These are phyloP conservation scores for Fonsecaea pedrosoi DNA, from an alignment of 2,329 filamentous ascomycete species.

Conservation along the genomic window DNA sequence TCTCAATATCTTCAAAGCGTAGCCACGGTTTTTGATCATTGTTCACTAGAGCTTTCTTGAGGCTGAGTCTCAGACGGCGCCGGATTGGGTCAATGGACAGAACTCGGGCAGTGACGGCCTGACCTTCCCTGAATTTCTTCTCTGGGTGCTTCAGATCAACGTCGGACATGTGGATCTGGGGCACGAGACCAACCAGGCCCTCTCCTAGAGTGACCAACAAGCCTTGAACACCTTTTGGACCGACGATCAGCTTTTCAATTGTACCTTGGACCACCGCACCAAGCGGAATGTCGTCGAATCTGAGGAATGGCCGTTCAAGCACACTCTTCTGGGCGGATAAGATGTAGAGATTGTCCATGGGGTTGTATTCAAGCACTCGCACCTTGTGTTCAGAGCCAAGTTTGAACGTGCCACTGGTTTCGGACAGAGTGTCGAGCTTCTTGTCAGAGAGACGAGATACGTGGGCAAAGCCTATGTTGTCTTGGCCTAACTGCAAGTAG, in stretches of 20 bases:
- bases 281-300: slow-evolving; percentile 86
- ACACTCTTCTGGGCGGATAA: slow-evolving; percentile 82
- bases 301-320: slow-evolving; percentile 84
- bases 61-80: slow-evolving; percentile 80
- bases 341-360: slow-evolving; percentile 83
- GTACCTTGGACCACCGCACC: slow-evolving; percentile 81
- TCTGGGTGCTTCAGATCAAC: slow-evolving; percentile 88
- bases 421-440: slow-evolving; percentile 82
- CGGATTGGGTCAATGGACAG: slow-evolving; percentile 78
- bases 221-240: slow-evolving; percentile 77
- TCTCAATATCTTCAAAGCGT: slow-evolving; percentile 73
- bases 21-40: slow-evolving; percentile 82
- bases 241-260: slow-evolving; percentile 83
- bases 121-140: slow-evolving; percentile 90
- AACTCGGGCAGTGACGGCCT: slow-evolving; percentile 83
- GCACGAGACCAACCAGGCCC: slow-evolving; percentile 85
- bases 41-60: slow-evolving; percentile 95
- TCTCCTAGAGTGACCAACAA: slow-evolving; percentile 84
- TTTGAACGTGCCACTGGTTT: slow-evolving; percentile 78
- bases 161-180: slow-evolving; percentile 87
- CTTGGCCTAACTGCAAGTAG: slow-evolving; percentile 74
- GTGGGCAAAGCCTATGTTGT: slow-evolving; percentile 84
- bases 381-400: slow-evolving; percentile 78
- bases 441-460: slow-evolving; percentile 91
- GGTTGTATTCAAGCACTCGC: slow-evolving; percentile 84